Percentiles rank a stretch among this genome's conserved stretches.
These are phyloP conservation scores for Herpomyces periplanetae DNA, from an alignment of 2,329 filamentous ascomycete species.

Conservation along the genomic window DNA sequence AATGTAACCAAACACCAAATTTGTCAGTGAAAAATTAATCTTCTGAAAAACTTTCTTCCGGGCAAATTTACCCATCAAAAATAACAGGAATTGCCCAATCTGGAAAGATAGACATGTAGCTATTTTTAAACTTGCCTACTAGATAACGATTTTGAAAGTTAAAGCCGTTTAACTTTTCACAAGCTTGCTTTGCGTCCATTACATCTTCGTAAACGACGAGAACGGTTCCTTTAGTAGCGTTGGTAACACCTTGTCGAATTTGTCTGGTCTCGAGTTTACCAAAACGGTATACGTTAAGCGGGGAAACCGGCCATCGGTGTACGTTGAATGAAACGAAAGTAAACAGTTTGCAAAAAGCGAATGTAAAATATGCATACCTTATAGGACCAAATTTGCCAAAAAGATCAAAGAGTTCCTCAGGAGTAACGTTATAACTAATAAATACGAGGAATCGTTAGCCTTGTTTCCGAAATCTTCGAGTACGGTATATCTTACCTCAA, in stretches of 20 bases:
- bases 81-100: conserved; percentile 1
- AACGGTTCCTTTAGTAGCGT: conserved; percentile 85
- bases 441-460: conserved; percentile 1
- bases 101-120: background rate
- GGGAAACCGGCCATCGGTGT: background rate
- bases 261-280: conserved; percentile 17
- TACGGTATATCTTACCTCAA: conserved; percentile 25
- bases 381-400: conserved; percentile 92
- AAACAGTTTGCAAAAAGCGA: too few relatives aligned
- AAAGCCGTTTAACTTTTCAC: conserved; percentile 98
- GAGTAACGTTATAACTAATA: conserved; percentile 75
- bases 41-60: background rate
- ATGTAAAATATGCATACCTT: conserved; percentile 20
- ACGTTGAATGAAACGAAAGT: background rate
- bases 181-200: conserved; percentile 89
- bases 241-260: conserved; percentile 89
- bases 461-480: conserved; percentile 3
- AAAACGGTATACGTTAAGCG: conserved; percentile 4
- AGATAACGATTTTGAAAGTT: conserved; percentile 99
- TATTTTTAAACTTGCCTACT: conserved; percentile 25
- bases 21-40: background rate
- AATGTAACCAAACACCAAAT: background rate
- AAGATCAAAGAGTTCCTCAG: conserved; percentile 89
- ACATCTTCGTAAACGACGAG: conserved; percentile 99
- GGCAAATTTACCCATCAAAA: conserved; percentile 1